Evolutionary conservation across 257 asterid species (phyloP).

Genomic region (Phtheirospermum japonicum): DNA sequence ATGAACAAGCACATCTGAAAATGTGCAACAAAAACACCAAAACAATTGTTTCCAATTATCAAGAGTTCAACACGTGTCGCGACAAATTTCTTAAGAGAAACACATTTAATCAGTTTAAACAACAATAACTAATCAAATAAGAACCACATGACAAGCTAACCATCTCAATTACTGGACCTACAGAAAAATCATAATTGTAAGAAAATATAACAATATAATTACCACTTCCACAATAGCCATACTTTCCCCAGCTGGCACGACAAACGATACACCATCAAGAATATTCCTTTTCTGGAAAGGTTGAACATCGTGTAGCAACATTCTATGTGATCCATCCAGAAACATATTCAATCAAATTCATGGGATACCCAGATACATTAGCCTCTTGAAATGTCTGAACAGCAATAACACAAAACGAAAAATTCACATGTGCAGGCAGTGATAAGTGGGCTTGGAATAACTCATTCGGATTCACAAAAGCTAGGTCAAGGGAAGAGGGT

Average conservation of each 20-base stretch:
- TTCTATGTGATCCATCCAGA: conserved; percentile 4
- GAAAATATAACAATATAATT: conserved; percentile 28
- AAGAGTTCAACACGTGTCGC: not conserved
- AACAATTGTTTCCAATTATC: not conserved
- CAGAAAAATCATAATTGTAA: conserved; percentile 23
- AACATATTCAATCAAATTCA: not conserved
- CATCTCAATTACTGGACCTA: conserved; percentile 20
- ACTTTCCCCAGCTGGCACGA: conserved; percentile 95
- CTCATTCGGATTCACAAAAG: not conserved
- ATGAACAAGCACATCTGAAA: not conserved
- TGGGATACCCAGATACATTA: not conserved
- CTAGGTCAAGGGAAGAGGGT: not conserved
- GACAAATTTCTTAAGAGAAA: conserved; percentile 6
- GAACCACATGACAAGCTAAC: not conserved
- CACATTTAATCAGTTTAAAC: conserved; percentile 20
- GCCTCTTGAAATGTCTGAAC: conserved; percentile 17
- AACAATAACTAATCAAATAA: conserved; percentile 10
- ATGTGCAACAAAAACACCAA: no score
- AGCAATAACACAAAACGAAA: not conserved
- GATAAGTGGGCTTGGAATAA: not conserved
- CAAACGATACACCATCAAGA: conserved; percentile 84
- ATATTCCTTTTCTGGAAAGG: conserved; percentile 69
- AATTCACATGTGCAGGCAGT: no score
- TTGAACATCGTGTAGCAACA: conserved; percentile 26
- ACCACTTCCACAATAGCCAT: conserved; percentile 99